These are phyloP conservation scores for Friedmanniomyces simplex DNA, from an alignment of 495 filamentous ascomycete species.

Conservation along the genomic window DNA sequence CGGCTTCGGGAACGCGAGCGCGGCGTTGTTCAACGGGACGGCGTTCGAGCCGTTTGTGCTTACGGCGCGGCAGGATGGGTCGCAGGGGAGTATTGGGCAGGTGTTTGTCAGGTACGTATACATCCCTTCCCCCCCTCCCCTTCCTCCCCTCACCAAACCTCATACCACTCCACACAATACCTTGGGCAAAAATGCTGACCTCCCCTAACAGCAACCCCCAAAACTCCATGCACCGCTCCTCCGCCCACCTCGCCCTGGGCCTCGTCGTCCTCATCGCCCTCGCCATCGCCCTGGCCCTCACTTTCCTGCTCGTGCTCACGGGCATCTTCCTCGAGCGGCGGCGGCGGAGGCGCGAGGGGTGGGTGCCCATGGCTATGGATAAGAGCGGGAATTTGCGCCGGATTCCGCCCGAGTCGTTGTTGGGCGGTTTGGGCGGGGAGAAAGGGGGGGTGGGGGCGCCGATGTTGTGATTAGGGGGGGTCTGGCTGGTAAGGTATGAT, in stretches of 20 bases:
- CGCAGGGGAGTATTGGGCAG: slow-evolving; percentile 60
- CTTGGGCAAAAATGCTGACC: neutral
- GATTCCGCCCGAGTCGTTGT: slow-evolving; percentile 71
- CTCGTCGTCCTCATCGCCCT: slow-evolving; percentile 89
- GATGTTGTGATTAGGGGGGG: slow-evolving; percentile 14
- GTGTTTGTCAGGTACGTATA: slow-evolving; percentile 51
- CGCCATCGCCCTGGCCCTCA: slow-evolving; percentile 73
- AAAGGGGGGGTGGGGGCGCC: slow-evolving; percentile 12
- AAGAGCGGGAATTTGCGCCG: slow-evolving; percentile 65
- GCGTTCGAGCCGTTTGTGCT: slow-evolving; percentile 69
- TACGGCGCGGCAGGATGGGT: slow-evolving; percentile 50
- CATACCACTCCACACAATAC: too few relatives aligned
- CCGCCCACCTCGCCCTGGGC: slow-evolving; percentile 59
- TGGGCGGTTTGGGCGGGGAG: slow-evolving; percentile 39
- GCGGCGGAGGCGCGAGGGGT: slow-evolving; percentile 77
- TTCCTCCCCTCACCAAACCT: neutral
- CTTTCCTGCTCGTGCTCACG: slow-evolving; percentile 76
- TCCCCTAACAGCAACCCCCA: slow-evolving; percentile 8
- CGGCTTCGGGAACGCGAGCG: slow-evolving; percentile 73
- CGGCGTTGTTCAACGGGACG: slow-evolving; percentile 75
- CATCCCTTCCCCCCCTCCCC: neutral
- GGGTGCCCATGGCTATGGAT: slow-evolving; percentile 62
- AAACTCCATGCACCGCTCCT: slow-evolving; percentile 25
- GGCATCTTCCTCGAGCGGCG: slow-evolving; percentile 77
- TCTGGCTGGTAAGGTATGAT: too few relatives aligned